Evolutionary conservation across 1,284 basidiomycete species (phyloP).

Genomic region (Inonotus hispidus): DNA sequence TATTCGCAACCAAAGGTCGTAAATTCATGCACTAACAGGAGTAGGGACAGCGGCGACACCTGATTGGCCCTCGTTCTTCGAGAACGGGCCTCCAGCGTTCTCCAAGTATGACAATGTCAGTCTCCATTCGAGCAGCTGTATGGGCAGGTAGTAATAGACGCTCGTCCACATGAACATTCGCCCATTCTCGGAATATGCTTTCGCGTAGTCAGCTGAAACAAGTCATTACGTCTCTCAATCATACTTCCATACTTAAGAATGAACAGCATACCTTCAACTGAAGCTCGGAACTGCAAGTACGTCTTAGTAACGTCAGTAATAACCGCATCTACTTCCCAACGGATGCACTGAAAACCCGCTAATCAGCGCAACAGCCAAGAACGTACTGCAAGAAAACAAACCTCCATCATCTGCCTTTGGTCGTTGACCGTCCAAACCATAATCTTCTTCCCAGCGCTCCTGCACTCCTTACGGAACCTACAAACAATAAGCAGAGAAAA

Average conservation of each 20-base stretch:
- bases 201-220: conserved; percentile 59
- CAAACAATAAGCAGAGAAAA: background rate
- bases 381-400: conserved; percentile 27
- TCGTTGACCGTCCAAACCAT: conserved; percentile 98
- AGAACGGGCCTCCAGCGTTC: conserved; percentile 51
- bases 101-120: conserved; percentile 36
- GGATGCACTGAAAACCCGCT: conserved; percentile 35
- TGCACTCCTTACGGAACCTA: conserved; percentile 77
- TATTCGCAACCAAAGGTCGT: background rate
- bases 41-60: background rate
- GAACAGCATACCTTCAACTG: conserved; percentile 50
- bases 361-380: conserved; percentile 12
- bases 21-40: background rate
- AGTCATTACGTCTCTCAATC: background rate
- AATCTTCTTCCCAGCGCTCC: conserved; percentile 74
- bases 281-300: conserved; percentile 69
- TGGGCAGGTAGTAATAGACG: conserved; percentile 53
- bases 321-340: conserved; percentile 89
- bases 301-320: conserved; percentile 82
- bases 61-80: conserved; percentile 21
- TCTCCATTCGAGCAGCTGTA: conserved; percentile 29
- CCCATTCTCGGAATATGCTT: conserved; percentile 51
- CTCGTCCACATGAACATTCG: conserved; percentile 76
- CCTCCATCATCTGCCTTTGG: conserved; percentile 91
- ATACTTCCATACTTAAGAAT: background rate